Evolutionary conservation across 805 yeast species (phyloP), one percentile per base, ranked within the genome.

Genomic region (Brettanomyces nanus): DNA sequence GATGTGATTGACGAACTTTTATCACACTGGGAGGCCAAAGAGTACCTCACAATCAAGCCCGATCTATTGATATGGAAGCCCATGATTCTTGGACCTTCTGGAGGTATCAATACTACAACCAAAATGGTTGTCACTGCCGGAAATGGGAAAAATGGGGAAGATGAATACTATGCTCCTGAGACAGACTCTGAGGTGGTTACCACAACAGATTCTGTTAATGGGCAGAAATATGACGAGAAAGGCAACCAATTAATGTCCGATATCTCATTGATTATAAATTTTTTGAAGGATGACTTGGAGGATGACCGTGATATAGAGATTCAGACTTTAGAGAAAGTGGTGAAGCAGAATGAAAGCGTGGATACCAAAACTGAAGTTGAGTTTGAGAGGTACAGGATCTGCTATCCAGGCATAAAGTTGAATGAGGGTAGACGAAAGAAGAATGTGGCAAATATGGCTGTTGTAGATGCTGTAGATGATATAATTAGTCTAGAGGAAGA

Each of bases 81-180:
- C 1, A 69, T 84, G 59, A 70, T 84, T n/a, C 71, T 77, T 49
- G 95, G 95, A 0, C 90, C 92, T 0, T 80, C 89, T 0, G 86
- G 92, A 18, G 95, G 95, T 11, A 79, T 85, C 26, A 81, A 82
- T 49, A 74, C 81, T 0, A 76, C 75, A 0, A 68, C 75, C 1
- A 64, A 71, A 1, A 54, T 53, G 59, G 62, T 59, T 27, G 35
- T 56, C 5, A 59, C 65, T 0, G 41, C 41, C 21, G 40, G 45
- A 21, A 40, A 28, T 36, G 36, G 19, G 35, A 22, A 32, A 20
- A 18, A 19, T 20, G 26, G 14, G 9, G 44, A 30, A 25, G 31
- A 28, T 17, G 35, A 23, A 22, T 39, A 31, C 22, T 29, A 27
- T 21, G 29, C 19, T 4, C 10, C 30, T 4, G 15, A 22, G 18